phyloP scores from a whole-genome alignment of 257 asterid species.

The Dorcoceras hygrometricum region DNA sequence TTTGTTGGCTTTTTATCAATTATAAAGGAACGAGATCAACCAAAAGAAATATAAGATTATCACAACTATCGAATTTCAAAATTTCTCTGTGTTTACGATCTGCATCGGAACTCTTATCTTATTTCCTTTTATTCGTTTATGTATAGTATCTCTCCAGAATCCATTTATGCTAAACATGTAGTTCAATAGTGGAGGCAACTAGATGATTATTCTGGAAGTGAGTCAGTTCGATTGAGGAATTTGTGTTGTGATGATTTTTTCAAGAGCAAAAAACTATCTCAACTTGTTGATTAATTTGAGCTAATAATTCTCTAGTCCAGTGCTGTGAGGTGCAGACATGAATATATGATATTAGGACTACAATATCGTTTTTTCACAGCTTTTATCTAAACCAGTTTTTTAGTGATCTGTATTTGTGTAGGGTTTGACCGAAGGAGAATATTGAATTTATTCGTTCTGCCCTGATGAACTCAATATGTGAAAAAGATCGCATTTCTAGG shows the following conservation, averaged over 20 bases:
- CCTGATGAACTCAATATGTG: background rate
- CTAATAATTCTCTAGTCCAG: background rate
- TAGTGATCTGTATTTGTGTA: conserved; percentile 4
- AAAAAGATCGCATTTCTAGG: background rate
- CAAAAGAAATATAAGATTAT: background rate
- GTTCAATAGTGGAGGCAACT: background rate
- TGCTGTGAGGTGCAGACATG: too few species aligned
- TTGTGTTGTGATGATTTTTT: background rate
- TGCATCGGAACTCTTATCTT: background rate
- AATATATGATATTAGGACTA: too few species aligned
- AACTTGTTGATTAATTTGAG: background rate
- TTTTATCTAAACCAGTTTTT: background rate
- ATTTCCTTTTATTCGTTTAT: background rate
- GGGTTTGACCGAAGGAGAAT: too few species aligned
- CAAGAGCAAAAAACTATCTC: background rate
- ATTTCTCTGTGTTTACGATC: background rate
- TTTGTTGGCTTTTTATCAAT: background rate
- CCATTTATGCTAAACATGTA: background rate
- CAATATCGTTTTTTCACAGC: too few species aligned
- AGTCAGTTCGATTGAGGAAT: conserved; percentile 11
- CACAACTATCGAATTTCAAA: background rate
- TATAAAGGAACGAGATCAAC: background rate
- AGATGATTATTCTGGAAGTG: background rate
- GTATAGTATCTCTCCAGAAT: background rate
- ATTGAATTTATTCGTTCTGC: too few species aligned